phyloP scores from a whole-genome alignment of 1,284 basidiomycete genomes.

The Dichomitus squalens region DNA sequence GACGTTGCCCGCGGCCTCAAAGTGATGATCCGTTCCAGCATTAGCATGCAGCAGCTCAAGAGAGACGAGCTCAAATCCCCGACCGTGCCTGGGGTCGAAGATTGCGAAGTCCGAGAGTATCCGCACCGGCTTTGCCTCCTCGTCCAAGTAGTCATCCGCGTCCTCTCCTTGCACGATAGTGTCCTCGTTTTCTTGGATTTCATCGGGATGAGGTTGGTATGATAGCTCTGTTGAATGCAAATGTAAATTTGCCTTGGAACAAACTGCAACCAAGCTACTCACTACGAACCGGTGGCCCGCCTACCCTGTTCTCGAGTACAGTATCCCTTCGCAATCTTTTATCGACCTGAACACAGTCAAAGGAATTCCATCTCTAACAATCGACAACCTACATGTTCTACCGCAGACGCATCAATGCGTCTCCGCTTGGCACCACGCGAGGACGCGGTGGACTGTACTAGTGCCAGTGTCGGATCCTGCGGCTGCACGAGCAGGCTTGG shows the following conservation, averaged over 20 bases:
- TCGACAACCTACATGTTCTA: neutral
- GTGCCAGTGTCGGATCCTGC: no score
- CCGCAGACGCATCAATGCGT: neutral
- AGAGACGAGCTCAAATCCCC: constrained; percentile 29
- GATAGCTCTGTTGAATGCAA: neutral
- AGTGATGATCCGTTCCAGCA: constrained; percentile 10
- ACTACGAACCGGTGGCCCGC: neutral
- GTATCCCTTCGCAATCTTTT: no score
- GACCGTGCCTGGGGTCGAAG: neutral
- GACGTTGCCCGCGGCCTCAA: constrained; percentile 42
- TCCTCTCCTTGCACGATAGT: neutral
- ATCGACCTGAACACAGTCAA: neutral
- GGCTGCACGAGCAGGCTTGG: no score
- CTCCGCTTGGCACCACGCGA: neutral
- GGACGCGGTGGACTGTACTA: no score
- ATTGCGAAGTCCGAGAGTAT: neutral
- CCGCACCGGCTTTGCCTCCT: neutral
- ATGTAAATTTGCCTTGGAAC: neutral
- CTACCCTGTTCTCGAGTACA: neutral
- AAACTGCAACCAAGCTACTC: neutral
- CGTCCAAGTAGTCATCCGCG: neutral
- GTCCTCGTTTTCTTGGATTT: neutral
- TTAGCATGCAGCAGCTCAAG: constrained; percentile 34
- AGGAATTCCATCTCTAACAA: no score
- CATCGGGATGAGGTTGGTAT: neutral